Base-by-base conservation (phyloP, 371 early-diverging fungal genomes). In the Nematocida ironsii region DNA sequence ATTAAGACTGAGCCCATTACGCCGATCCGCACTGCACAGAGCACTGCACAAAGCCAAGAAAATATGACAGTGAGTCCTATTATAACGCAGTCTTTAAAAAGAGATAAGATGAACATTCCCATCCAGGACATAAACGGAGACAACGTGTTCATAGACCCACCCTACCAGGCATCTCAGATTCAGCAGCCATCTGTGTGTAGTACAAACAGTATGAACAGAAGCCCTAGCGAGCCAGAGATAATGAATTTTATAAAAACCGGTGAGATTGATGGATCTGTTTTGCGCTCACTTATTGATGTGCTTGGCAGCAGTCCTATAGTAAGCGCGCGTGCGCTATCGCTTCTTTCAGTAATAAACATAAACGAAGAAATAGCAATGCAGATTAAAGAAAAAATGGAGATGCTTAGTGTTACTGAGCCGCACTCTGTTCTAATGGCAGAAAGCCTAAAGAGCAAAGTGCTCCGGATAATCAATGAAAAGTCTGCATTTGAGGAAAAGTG, bases 401-500 rank as follows among this genome's bases (percentile, higher is more conserved):
- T 1, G 3, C 25, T 67, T 7, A 6, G 16, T n/a, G n/a, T 13
- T 9, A n/a, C 0, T 18, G 67, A 56, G 39, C 18, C 55, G 18
- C 54, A 68, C 11, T 23, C 71, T n/a, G 50, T 40, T 18, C n/a
- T 78, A 33, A 7, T 44, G 39, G 7, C 52, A 13, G 80, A 78
- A 45, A 56, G 40, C 4, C 62, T 78, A 42, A 69, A 52, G 42
- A 44, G 47, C 45, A 57, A 42, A 55, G 25, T 70, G 11, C 9
- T 27, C 6, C 56, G 44, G 58, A 42, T 47, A 9, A 13, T 76
- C 11, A 33, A 40, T 13, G 70, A 78, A 55, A 69, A 68, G 23
- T 55, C 18, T 33, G 11, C 67, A 7, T 78, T 78, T 44, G 56
- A 68, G n/a, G 80, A 78, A 42, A 69, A 47, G 54, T 78, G 80